These are phyloP conservation scores for Theileria annulata DNA, from an alignment of 169 alveolate species.

Conservation along the genomic window DNA sequence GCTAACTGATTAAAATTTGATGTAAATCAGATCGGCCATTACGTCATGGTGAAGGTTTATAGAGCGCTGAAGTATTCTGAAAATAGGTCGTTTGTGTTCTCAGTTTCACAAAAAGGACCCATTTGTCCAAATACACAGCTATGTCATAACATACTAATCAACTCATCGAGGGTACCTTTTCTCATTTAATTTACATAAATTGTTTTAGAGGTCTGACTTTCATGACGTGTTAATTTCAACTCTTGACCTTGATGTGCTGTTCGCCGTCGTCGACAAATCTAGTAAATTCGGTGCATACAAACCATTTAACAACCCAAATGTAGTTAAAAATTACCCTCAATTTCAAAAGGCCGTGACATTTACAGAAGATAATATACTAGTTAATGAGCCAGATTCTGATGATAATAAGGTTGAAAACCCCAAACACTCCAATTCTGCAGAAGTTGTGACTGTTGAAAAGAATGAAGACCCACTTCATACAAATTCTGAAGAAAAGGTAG, in stretches of 20 bases:
- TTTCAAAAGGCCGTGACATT: not conserved
- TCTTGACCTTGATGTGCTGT: not conserved
- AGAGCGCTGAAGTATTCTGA: conserved; percentile 60
- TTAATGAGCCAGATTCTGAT: too few species aligned
- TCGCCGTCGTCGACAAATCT: not conserved
- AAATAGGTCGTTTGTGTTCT: conserved; percentile 63
- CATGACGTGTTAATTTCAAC: not conserved
- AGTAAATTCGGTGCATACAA: not conserved
- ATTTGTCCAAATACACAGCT: conserved; percentile 57
- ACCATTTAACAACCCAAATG: not conserved
- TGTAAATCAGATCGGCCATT: conserved; percentile 58
- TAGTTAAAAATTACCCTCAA: not conserved
- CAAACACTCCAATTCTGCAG: too few species aligned
- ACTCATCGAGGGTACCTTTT: conserved; percentile 64
- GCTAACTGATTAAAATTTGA: not conserved
- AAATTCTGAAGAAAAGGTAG: too few species aligned
- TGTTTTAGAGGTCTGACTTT: not conserved
- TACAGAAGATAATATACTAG: too few species aligned
- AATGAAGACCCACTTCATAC: too few species aligned
- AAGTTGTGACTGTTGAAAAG: too few species aligned
- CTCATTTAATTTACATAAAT: not conserved
- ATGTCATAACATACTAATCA: conserved; percentile 63
- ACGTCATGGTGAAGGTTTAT: conserved; percentile 64
- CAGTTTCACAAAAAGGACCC: conserved; percentile 70
- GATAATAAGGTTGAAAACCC: too few species aligned